These are phyloP conservation scores for Lichenothelia convexa DNA, from an alignment of 495 filamentous ascomycete species.

Conservation along the genomic window DNA sequence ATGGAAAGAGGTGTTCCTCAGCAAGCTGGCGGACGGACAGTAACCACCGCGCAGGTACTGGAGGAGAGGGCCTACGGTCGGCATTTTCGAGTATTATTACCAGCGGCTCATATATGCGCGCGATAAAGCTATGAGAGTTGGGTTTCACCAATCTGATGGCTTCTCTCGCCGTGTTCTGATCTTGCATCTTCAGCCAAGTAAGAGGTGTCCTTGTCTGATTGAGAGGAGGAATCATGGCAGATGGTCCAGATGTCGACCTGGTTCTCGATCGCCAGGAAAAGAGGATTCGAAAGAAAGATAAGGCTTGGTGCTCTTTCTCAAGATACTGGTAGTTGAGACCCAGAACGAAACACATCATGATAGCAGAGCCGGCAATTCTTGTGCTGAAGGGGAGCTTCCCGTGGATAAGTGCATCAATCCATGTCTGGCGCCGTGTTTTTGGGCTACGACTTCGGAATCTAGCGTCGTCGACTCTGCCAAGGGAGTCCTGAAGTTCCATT, in stretches of 20 bases:
- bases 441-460: slow-evolving; percentile 5
- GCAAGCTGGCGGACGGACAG: slow-evolving; percentile 38
- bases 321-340: slow-evolving; percentile 50
- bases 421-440: slow-evolving; percentile 24
- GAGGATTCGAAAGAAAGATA: slow-evolving; percentile 15
- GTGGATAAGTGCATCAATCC: slow-evolving; percentile 29
- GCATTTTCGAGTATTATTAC: slow-evolving; percentile 48
- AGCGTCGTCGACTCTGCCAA: slow-evolving; percentile 22
- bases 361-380: slow-evolving; percentile 38
- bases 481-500: slow-evolving; percentile 40
- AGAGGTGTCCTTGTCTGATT: slow-evolving; percentile 50
- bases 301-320: slow-evolving; percentile 30
- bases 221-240: slow-evolving; percentile 26
- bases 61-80: slow-evolving; percentile 28
- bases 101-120: slow-evolving; percentile 46
- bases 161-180: slow-evolving; percentile 53
- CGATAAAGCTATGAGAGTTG: slow-evolving; percentile 43
- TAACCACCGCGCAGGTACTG: slow-evolving; percentile 23
- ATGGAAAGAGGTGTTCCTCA: slow-evolving; percentile 35
- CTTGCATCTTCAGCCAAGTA: slow-evolving; percentile 54
- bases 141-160: slow-evolving; percentile 51
- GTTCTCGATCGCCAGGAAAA: background rate
- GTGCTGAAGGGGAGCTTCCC: slow-evolving; percentile 37
- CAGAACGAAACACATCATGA: slow-evolving; percentile 41
- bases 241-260: background rate